These are phyloP conservation scores for Huntiella moniliformis DNA, from an alignment of 2,329 filamentous ascomycete genomes.

Conservation along the genomic window DNA sequence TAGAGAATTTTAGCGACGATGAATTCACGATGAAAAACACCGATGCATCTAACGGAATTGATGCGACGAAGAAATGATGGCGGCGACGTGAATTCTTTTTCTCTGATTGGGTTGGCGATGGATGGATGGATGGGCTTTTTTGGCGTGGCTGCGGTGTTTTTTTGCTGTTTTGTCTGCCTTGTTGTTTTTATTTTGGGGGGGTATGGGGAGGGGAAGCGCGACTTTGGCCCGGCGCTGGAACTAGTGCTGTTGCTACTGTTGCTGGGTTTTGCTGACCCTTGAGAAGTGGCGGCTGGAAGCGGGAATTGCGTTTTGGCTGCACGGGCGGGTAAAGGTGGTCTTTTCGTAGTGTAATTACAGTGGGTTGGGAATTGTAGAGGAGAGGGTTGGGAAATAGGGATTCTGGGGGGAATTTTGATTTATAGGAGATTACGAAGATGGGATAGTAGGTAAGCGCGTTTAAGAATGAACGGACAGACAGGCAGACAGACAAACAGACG, in stretches of 20 bases:
- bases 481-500: too few relatives aligned
- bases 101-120: constrained; percentile 1
- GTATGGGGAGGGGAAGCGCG: background rate
- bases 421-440: too few relatives aligned
- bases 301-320: too few relatives aligned
- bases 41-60: background rate
- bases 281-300: background rate
- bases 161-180: background rate
- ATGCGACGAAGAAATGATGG: background rate
- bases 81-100: too few relatives aligned
- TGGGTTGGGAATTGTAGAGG: background rate
- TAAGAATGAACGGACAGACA: too few relatives aligned
- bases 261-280: background rate
- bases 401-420: too few relatives aligned
- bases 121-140: background rate
- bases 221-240: background rate
- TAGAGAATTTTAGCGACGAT: constrained; percentile 6
- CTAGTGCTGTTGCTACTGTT: too few relatives aligned
- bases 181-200: background rate
- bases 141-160: constrained; percentile 1
- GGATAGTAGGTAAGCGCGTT: too few relatives aligned
- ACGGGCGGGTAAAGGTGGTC: too few relatives aligned
- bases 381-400: background rate
- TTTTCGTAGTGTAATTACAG: constrained; percentile 2
- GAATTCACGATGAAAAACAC: constrained; percentile 4